Conservation (phyloP, 495 filamentous ascomycete genomes). For the Geopyxis carbonaria region DNA sequence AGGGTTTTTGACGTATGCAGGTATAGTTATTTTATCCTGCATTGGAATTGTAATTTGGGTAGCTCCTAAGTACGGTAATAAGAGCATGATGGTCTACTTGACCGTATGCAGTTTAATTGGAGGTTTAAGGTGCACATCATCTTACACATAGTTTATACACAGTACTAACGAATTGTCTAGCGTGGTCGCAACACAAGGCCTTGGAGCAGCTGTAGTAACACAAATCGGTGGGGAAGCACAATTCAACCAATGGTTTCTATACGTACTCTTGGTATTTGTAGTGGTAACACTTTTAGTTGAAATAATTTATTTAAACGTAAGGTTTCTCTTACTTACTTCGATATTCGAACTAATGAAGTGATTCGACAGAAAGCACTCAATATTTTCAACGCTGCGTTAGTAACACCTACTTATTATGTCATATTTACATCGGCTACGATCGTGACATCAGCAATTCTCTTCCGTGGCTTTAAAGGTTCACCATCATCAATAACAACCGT, state of each 20-base stretch:
- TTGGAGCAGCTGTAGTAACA: slow-evolving; percentile 80
- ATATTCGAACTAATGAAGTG: background rate
- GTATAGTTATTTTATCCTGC: slow-evolving; percentile 61
- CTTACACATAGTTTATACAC: background rate
- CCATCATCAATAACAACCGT: slow-evolving; percentile 68
- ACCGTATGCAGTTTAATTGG: slow-evolving; percentile 89
- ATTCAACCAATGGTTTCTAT: slow-evolving; percentile 96
- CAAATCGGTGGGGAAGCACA: slow-evolving; percentile 62
- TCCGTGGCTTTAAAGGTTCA: slow-evolving; percentile 85
- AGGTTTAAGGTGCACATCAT: slow-evolving; percentile 41
- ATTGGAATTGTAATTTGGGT: slow-evolving; percentile 61
- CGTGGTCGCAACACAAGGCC: slow-evolving; percentile 85
- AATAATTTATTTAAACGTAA: slow-evolving; percentile 87
- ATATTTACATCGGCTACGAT: slow-evolving; percentile 94
- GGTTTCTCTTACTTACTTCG: slow-evolving; percentile 23
- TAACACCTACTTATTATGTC: slow-evolving; percentile 97
- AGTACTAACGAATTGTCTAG: slow-evolving; percentile 22
- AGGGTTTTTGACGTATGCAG: slow-evolving; percentile 71
- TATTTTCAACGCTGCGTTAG: slow-evolving; percentile 88
- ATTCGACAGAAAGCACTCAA: slow-evolving; percentile 82
- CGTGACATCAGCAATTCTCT: slow-evolving; percentile 78
- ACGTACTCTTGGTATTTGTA: slow-evolving; percentile 82
- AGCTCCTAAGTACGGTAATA: slow-evolving; percentile 82
- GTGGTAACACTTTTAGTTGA: slow-evolving; percentile 74
- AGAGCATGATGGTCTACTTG: slow-evolving; percentile 94